Base-by-base conservation (phyloP, 192 early-diverging fungal genomes). In the Coemansia sp. region DNA sequence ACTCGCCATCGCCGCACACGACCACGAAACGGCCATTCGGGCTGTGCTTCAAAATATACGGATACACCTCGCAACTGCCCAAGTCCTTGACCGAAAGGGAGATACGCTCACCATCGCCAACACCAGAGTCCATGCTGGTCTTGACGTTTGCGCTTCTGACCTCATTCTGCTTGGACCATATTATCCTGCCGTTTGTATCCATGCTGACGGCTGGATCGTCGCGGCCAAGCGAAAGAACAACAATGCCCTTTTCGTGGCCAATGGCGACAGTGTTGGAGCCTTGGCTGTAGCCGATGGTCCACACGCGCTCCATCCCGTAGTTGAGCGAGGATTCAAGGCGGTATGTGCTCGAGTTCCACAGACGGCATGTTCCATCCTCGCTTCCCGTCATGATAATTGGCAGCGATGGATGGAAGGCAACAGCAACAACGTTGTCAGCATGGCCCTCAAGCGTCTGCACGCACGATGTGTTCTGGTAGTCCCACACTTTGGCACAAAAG, bases 381-480 rank as follows among this genome's bases (percentile, higher is more conserved):
- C 90, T 90, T 67, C 94, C 96, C 1, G 91, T 95, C 55, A 99
- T 81, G 58, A 98, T 97, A 65, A 99, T 96, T 25, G 98, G 98
- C 49, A 98, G 84, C n/a, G 91, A 89, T 2, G 98, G 98, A 71
- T 99, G 98, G 86, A 90, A 99, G 9, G 86, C 84, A 9, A 93
- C 92, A 49, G 93, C 89, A 14, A 88, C 93, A 6, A 96, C 95
- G 70, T 99, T 98, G 56, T 97, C 90, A 8, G 92, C 86, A 78
- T 99, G 98, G 8, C 98, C 98, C 81, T 98, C 96, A 61, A 99
- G 87, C 7, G 97, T 99, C 80, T 97, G 95, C 13, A 99, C 96
- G 76, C 97, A 98, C 17, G 94, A 94, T 82, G 97, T 98, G 88
- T 98, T 99, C 74, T 98, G 97, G 77, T 98, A 98, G 76, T 99